phyloP scores from a whole-genome alignment of 345 rosid genomes.

The Reutealis trisperma region DNA sequence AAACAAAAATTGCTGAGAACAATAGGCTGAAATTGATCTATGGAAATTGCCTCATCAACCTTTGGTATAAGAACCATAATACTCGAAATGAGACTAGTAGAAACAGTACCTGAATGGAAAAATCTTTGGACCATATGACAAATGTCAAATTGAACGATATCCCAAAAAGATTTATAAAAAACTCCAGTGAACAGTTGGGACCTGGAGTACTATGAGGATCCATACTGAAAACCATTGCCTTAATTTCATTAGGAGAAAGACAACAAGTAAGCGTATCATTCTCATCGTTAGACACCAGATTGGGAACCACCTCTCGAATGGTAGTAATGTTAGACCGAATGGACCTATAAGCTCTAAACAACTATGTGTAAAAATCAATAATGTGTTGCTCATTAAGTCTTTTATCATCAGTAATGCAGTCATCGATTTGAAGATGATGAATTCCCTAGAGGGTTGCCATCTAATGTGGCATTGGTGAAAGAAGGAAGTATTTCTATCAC shows the following conservation, averaged over 20 bases:
- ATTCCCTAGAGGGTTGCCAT: no score
- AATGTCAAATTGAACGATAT: no score
- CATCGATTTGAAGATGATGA: neutral
- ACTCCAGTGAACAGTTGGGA: no score
- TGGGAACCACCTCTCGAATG: no score
- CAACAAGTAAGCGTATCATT: neutral
- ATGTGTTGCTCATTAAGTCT: neutral
- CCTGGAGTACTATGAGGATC: no score
- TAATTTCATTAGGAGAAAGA: neutral
- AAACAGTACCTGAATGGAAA: neutral
- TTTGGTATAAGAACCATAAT: neutral
- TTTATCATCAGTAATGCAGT: neutral
- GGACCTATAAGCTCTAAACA: neutral
- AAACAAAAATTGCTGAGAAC: neutral
- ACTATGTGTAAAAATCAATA: neutral
- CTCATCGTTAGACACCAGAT: neutral
- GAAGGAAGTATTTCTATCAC: no score
- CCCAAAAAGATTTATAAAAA: no score
- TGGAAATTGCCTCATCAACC: no score
- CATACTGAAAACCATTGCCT: neutral
- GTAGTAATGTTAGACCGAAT: neutral
- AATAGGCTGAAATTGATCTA: neutral
- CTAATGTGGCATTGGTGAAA: no score
- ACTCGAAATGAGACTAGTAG: neutral
- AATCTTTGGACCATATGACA: neutral